These are phyloP conservation scores for Coprinopsis sp. DNA, from an alignment of 768 basidiomycete species.

Conservation along the genomic window DNA sequence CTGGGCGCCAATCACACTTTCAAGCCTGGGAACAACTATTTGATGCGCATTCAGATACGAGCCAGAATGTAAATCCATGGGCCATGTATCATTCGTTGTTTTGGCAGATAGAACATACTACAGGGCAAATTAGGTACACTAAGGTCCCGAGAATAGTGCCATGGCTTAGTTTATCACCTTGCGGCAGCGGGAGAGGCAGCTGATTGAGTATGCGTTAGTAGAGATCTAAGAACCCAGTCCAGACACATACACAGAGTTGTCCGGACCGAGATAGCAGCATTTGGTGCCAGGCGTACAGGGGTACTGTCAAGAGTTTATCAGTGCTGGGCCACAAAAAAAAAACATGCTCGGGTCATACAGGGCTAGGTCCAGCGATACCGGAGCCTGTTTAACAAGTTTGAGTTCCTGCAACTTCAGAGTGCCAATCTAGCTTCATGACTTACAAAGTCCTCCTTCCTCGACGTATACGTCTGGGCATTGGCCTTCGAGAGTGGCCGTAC, in stretches of 20 bases:
- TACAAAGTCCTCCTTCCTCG: conserved; percentile 15
- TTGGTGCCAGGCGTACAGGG: conserved; percentile 15
- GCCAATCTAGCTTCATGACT: background rate
- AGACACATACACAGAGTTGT: conserved; percentile 18
- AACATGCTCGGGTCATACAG: conserved; percentile 11
- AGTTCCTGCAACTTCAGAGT: background rate
- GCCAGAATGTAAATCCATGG: too few species aligned
- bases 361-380: conserved; percentile 14
- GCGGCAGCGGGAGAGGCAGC: too few species aligned
- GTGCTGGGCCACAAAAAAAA: background rate
- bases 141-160: too few species aligned
- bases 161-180: too few species aligned
- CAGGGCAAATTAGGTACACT: too few species aligned
- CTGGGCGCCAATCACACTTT: too few species aligned
- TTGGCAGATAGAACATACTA: too few species aligned
- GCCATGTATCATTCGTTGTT: too few species aligned
- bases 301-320: background rate
- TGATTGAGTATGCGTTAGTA: too few species aligned
- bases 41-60: too few species aligned
- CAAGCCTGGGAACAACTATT: too few species aligned
- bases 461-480: conserved; percentile 14
- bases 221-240: too few species aligned
- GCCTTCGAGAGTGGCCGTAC: conserved; percentile 11
- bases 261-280: conserved; percentile 21
- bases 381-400: conserved; percentile 5